Conservation (phyloP, 148 eudicot species). For the Polygonum maritimum region DNA sequence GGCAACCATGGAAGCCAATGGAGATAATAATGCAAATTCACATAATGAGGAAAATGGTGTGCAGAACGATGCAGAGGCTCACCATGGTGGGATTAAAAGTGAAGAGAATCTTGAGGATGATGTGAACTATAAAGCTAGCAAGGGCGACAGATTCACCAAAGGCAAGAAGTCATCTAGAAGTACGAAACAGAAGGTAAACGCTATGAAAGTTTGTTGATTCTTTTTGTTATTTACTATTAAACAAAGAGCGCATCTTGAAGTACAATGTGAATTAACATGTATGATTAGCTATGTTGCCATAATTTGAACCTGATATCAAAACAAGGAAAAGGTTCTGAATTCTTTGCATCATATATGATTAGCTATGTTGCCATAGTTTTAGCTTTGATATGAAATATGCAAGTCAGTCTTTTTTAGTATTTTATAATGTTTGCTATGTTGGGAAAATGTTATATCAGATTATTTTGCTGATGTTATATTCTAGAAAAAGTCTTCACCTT, state of each 20-base stretch:
- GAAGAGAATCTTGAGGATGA: constrained; percentile 23
- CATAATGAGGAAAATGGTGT: constrained; percentile 21
- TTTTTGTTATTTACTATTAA: not conserved
- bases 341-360: not conserved
- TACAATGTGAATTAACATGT: not conserved
- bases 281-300: constrained; percentile 1
- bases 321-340: not conserved
- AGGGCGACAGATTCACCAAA: constrained; percentile 47
- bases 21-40: constrained; percentile 14
- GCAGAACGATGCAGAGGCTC: constrained; percentile 15
- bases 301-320: not conserved
- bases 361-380: not conserved
- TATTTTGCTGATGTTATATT: not conserved
- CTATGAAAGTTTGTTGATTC: not conserved
- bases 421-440: not conserved
- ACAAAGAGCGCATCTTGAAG: not conserved
- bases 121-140: constrained; percentile 30
- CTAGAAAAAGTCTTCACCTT: no score
- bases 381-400: not conserved
- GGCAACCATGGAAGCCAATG: constrained; percentile 22
- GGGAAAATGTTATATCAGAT: not conserved
- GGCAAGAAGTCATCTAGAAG: constrained; percentile 55
- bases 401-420: not conserved
- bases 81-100: constrained; percentile 20
- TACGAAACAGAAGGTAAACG: constrained; percentile 68